phyloP scores from a whole-genome alignment of 2,329 filamentous ascomycete species.

The Didymella arachidicola region DNA sequence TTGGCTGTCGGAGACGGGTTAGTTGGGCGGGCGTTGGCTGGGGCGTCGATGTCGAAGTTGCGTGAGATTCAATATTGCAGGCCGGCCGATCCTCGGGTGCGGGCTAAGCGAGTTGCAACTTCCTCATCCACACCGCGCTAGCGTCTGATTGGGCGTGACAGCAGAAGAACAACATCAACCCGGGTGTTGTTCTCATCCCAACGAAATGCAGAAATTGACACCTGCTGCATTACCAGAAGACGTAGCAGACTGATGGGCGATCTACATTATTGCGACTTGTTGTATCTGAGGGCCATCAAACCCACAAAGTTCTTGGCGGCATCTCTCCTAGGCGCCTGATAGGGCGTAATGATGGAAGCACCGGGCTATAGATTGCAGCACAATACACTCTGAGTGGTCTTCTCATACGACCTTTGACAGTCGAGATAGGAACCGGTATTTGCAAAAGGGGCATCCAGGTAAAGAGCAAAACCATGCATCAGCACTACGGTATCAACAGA shows the following conservation, averaged over 20 bases:
- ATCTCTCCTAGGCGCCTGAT: too few relatives aligned
- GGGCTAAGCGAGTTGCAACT: conserved; percentile 33
- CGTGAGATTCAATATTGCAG: conserved; percentile 36
- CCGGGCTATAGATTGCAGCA: too few relatives aligned
- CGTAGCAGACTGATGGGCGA: neutral
- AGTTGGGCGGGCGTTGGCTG: conserved; percentile 38
- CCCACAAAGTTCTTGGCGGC: too few relatives aligned
- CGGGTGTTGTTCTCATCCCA: neutral
- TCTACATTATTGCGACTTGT: neutral
- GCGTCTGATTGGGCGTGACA: neutral
- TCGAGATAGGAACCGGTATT: too few relatives aligned
- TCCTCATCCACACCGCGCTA: conserved; percentile 6
- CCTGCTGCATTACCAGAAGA: neutral
- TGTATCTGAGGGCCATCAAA: too few relatives aligned
- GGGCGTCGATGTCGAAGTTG: conserved; percentile 34
- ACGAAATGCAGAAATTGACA: neutral
- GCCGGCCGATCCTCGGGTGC: conserved; percentile 34
- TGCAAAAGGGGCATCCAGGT: too few relatives aligned
- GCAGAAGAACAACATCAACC: neutral
- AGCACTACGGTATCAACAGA: too few relatives aligned
- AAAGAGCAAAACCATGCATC: too few relatives aligned
- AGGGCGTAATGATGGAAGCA: too few relatives aligned
- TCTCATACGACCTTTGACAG: too few relatives aligned
- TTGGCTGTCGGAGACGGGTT: conserved; percentile 37
- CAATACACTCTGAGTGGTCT: too few relatives aligned